Conservation (phyloP, 1,139 yeast species). For the Yamadazyma dendronema region DNA sequence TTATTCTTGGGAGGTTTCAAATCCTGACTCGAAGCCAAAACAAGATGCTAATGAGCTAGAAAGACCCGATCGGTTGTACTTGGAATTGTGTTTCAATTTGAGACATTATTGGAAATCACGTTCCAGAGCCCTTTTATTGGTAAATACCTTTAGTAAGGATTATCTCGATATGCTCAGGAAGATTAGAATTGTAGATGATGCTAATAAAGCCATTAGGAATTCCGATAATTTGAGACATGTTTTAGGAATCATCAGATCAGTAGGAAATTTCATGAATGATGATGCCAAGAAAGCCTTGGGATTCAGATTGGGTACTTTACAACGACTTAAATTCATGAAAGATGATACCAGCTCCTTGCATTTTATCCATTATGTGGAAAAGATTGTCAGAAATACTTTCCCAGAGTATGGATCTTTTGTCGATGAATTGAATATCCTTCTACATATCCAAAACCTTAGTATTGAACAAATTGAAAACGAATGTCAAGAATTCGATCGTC, state of each 20-base stretch:
- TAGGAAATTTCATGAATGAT: constrained; percentile 95
- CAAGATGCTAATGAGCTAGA: constrained; percentile 65
- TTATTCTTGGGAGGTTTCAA: constrained; percentile 55
- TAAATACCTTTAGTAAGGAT: constrained; percentile 70
- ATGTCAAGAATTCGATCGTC: constrained; percentile 59
- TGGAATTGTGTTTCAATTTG: constrained; percentile 76
- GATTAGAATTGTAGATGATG: constrained; percentile 64
- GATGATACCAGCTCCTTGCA: constrained; percentile 77
- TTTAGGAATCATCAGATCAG: constrained; percentile 72
- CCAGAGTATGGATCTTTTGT: constrained; percentile 77
- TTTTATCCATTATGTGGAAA: constrained; percentile 84
- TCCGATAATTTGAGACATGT: constrained; percentile 68
- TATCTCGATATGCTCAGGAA: constrained; percentile 66
- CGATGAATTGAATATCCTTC: constrained; percentile 68
- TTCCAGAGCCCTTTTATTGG: constrained; percentile 70
- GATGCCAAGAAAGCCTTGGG: constrained; percentile 77
- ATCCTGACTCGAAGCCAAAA: constrained; percentile 41
- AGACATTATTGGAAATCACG: constrained; percentile 84
- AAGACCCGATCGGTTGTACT: constrained; percentile 75
- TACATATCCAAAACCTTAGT: constrained; percentile 63
- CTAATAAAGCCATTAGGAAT: constrained; percentile 56
- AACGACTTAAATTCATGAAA: constrained; percentile 80
- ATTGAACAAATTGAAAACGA: constrained; percentile 76
- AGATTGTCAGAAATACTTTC: constrained; percentile 69
- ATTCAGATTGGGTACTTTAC: constrained; percentile 78